Evolutionary conservation across 495 filamentous ascomycete genomes (phyloP).

Genomic region (Achaetomiella virescens): DNA sequence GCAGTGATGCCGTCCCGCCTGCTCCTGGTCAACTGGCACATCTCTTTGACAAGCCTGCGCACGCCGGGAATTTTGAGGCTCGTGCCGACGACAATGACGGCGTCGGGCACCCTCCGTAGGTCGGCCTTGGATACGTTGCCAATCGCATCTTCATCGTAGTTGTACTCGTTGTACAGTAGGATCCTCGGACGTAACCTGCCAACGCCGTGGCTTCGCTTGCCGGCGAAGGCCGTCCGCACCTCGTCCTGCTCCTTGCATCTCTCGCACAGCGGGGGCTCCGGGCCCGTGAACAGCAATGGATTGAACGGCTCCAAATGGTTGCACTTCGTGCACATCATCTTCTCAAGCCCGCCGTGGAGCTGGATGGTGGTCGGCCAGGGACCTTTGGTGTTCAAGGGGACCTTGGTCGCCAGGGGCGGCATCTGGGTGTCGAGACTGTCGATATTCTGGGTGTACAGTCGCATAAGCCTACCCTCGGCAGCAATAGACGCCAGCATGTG

Average conservation of each 20-base stretch:
- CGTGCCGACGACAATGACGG: conserved; percentile 89
- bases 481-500: conserved; percentile 86
- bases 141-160: conserved; percentile 93
- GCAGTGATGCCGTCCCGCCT: conserved; percentile 84
- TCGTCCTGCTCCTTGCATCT: conserved; percentile 69
- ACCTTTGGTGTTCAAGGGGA: conserved; percentile 66
- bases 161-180: conserved; percentile 94
- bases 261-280: conserved; percentile 73
- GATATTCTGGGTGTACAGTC: conserved; percentile 93
- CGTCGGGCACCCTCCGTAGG: conserved; percentile 77
- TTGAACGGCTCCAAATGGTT: conserved; percentile 69
- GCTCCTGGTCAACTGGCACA: conserved; percentile 73
- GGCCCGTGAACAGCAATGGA: conserved; percentile 72
- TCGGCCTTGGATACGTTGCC: conserved; percentile 82
- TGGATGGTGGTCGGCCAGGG: conserved; percentile 93
- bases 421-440: conserved; percentile 89
- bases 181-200: conserved; percentile 87
- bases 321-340: conserved; percentile 96
- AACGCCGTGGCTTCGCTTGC: conserved; percentile 90
- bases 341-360: conserved; percentile 86
- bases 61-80: conserved; percentile 93
- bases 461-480: conserved; percentile 81
- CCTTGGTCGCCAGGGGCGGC: conserved; percentile 66
- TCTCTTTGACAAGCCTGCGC: conserved; percentile 78
- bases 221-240: conserved; percentile 66